Base-by-base conservation (phyloP, 176 grass and related monocot species). In the Cymbopogon citratus region DNA sequence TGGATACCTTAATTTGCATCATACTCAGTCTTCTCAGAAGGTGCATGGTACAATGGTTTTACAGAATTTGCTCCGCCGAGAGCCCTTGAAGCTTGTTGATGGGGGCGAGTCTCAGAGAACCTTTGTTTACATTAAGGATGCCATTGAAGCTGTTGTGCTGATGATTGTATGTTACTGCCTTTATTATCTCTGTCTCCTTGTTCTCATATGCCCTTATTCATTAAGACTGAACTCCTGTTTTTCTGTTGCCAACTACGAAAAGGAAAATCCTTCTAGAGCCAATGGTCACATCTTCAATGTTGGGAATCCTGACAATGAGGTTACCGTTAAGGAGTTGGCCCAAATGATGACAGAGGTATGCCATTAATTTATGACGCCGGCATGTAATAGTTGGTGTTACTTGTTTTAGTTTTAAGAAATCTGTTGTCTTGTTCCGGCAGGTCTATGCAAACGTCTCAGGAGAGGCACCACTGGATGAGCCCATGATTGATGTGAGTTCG, bases 111-210 rank as follows among this genome's bases (percentile, higher is more conserved):
- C 89, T 23, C 92, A 99, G 85, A 88, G 92, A 92, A 98, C 92
- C 48, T 98, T 98, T 87, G 87, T 98, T 33, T 98, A 93, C 82
- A 91, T 98, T 71, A 98, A 95, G 82, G 96, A 95, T 87, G 96
- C 96, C 49, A 95, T 99, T 26, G 96, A 99, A 95, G 96, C 92
- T 79, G 96, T 99, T 84, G 76, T 90, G 71, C 80, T 99, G 77
- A 95, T 99, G 92, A 91, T 99, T 83, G 96, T 94, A 80, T 59
- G 89, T 40, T 40, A 36, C 61, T 46, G 13, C 78, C 33, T 66
- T 72, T 67, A 34, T 76, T 49, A 34, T 69, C 1, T 60, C 52
- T 86, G 9, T 13, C 24, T 41, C 2, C 5, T 59, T 7, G 26
- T 46, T 41, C 35, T 52, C 15, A 15, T 38, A 9, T 38, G 6